phyloP scores from a whole-genome alignment of 768 basidiomycete species.

The Lyophyllum atratum region DNA sequence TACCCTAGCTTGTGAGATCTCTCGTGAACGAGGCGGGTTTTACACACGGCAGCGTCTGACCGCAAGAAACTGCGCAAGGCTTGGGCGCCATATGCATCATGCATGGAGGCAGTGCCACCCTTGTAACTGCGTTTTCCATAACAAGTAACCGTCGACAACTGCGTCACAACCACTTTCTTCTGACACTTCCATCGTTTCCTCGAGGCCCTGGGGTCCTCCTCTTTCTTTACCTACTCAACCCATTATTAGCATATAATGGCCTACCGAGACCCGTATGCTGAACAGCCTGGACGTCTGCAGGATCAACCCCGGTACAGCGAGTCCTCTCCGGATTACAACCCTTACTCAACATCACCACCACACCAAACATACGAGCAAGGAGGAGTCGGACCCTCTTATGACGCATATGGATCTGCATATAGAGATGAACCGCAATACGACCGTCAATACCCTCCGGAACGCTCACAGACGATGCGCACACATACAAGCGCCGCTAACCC shows the following conservation, averaged over 20 bases:
- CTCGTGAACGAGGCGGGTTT: neutral
- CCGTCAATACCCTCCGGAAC: constrained; percentile 28
- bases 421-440: constrained; percentile 37
- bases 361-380: constrained; percentile 57
- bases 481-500: constrained; percentile 4
- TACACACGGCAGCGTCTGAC: neutral
- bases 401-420: constrained; percentile 36
- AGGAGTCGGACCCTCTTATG: constrained; percentile 30
- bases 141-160: constrained; percentile 7
- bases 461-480: constrained; percentile 18
- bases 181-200: neutral
- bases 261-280: constrained; percentile 57
- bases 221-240: neutral
- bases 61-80: neutral
- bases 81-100: neutral
- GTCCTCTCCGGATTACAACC: constrained; percentile 38
- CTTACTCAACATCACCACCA: constrained; percentile 43
- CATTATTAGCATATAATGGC: constrained; percentile 37
- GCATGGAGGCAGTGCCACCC: constrained; percentile 4
- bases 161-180: neutral
- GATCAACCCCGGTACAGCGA: constrained; percentile 35
- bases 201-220: neutral
- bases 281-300: constrained; percentile 24
- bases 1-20: neutral
- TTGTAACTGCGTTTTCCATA: constrained; percentile 7